Evolutionary conservation across 805 yeast species (phyloP).

Genomic region (Danielozyma ontarioensis): DNA sequence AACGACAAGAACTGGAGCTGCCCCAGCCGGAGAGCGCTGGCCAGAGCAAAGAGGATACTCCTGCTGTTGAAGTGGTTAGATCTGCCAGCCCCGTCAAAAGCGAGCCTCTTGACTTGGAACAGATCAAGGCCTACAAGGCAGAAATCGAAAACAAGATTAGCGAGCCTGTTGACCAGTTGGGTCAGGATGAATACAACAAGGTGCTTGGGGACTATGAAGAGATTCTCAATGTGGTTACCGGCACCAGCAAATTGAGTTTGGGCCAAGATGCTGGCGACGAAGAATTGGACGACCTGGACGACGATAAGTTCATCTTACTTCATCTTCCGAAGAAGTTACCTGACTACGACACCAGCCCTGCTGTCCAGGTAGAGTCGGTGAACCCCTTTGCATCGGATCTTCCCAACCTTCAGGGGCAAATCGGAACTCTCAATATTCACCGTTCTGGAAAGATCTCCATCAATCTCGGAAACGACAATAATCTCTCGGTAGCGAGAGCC

Average conservation of each 20-base stretch:
- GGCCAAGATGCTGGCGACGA: conserved; percentile 8
- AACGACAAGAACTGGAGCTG: conserved; percentile 40
- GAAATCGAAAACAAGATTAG: conserved; percentile 23
- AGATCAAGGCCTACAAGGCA: conserved; percentile 20
- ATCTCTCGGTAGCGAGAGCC: conserved; percentile 66
- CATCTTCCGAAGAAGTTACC: conserved; percentile 49
- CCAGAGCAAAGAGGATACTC: conserved; percentile 3
- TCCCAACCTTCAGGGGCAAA: conserved; percentile 41
- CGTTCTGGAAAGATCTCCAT: conserved; percentile 79
- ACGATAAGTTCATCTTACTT: conserved; percentile 30
- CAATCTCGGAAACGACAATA: conserved; percentile 61
- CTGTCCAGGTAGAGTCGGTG: conserved; percentile 2
- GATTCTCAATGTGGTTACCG: conserved; percentile 22
- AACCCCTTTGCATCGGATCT: conserved; percentile 6
- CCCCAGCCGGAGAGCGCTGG: conserved; percentile 6
- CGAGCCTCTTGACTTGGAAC: conserved; percentile 23
- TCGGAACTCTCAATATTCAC: conserved; percentile 74
- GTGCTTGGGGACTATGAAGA: conserved; percentile 25
- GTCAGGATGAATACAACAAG: conserved; percentile 25
- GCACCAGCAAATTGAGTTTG: conserved; percentile 1
- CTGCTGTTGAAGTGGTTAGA: conserved; percentile 1
- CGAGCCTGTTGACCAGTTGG: conserved; percentile 23
- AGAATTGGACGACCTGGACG: conserved; percentile 4
- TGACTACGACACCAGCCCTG: conserved; percentile 14
- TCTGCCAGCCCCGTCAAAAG: conserved; percentile 16